phyloP scores from a whole-genome alignment of 768 basidiomycete genomes.

The Boletus rubescentipes region DNA sequence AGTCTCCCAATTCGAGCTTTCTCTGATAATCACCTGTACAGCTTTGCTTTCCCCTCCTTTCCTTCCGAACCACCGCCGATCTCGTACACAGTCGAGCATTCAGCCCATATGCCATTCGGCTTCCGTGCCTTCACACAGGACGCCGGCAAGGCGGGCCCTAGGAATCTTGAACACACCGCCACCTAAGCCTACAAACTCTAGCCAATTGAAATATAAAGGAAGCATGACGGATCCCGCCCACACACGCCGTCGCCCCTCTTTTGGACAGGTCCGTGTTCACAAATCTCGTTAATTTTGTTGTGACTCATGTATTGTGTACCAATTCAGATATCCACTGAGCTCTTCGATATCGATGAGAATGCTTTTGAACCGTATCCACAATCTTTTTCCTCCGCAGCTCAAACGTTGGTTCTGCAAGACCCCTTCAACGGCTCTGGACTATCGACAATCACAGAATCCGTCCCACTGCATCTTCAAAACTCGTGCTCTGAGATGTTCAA shows the following conservation, averaged over 20 bases:
- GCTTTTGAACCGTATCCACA: conserved; percentile 52
- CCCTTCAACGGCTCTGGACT: conserved; percentile 40
- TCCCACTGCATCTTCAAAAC: conserved; percentile 23
- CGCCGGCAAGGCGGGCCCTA: conserved; percentile 36
- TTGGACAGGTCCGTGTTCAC: conserved; percentile 39
- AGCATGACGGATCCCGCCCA: conserved; percentile 71
- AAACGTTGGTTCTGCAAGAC: conserved; percentile 40
- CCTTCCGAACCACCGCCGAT: conserved; percentile 52
- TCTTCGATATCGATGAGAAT: conserved; percentile 77
- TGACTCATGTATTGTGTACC: conserved; percentile 16
- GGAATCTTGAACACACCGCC: conserved; percentile 56
- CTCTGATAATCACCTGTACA: conserved; percentile 29
- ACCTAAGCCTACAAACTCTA: conserved; percentile 55
- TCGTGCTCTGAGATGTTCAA: conserved; percentile 26
- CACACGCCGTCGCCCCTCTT: conserved; percentile 40
- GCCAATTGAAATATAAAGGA: conserved; percentile 63
- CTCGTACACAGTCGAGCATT: conserved; percentile 56
- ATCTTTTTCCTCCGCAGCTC: conserved; percentile 34
- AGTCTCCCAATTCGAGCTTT: conserved; percentile 14
- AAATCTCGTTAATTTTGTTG: conserved; percentile 5
- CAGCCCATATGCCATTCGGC: conserved; percentile 35
- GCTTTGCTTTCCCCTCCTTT: conserved; percentile 61
- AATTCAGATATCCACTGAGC: conserved; percentile 47
- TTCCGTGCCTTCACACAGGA: conserved; percentile 29
- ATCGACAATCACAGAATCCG: conserved; percentile 34